Evolutionary conservation across 257 asterid species (phyloP).

Genomic region (Plectranthus barbatus): DNA sequence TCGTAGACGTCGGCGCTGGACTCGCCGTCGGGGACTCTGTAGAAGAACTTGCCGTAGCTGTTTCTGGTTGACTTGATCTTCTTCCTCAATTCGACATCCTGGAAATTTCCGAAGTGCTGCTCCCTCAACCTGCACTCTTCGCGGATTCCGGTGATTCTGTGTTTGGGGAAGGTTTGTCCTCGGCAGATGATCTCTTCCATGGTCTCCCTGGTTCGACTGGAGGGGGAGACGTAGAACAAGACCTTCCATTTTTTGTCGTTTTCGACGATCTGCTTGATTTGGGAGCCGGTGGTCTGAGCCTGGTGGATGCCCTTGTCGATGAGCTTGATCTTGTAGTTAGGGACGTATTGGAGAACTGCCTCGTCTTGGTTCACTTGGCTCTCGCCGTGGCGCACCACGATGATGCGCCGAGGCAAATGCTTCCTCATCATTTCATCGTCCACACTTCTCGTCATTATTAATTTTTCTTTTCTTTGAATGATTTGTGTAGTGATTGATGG

Average conservation of each 20-base stretch:
- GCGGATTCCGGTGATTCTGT: slow-evolving; percentile 35
- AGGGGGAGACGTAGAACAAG: slow-evolving; percentile 42
- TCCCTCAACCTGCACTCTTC: slow-evolving; percentile 63
- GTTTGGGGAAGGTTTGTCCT: slow-evolving; percentile 25
- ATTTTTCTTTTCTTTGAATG: not conserved
- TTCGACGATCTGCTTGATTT: slow-evolving; percentile 23
- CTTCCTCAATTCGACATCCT: slow-evolving; percentile 40
- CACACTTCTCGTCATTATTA: not conserved
- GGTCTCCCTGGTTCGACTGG: slow-evolving; percentile 31
- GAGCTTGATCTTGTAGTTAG: slow-evolving; percentile 36
- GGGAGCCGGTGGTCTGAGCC: slow-evolving; percentile 16
- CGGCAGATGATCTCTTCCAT: slow-evolving; percentile 24
- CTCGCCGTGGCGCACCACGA: slow-evolving; percentile 46
- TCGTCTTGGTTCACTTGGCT: slow-evolving; percentile 31
- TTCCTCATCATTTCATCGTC: not conserved
- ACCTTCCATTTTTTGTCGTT: slow-evolving; percentile 18
- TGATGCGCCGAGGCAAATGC: slow-evolving; percentile 36
- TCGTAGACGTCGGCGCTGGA: slow-evolving; percentile 65
- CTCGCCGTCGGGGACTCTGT: slow-evolving; percentile 66
- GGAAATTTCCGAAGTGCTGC: slow-evolving; percentile 65
- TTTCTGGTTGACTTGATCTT: slow-evolving; percentile 33
- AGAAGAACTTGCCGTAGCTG: slow-evolving; percentile 54
- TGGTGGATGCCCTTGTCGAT: slow-evolving; percentile 29
- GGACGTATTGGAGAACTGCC: slow-evolving; percentile 18
- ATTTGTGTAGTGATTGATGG: not conserved